phyloP scores from a whole-genome alignment of 1,139 yeast species.

The Kodamaea sp. region DNA sequence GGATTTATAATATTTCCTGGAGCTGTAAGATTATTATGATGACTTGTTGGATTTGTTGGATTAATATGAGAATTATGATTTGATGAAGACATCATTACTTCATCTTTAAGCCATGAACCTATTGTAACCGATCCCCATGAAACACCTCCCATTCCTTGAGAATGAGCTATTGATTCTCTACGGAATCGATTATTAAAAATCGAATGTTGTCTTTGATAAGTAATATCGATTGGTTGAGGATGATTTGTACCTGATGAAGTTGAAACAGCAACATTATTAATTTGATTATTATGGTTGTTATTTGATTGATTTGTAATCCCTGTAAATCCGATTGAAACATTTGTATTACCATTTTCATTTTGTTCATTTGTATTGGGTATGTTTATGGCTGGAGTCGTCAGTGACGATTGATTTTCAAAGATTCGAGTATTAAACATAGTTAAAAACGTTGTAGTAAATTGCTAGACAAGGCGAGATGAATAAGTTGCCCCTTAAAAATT shows the following conservation, averaged over 20 bases:
- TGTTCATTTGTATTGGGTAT: slow-evolving; percentile 10
- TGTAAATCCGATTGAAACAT: too few species aligned
- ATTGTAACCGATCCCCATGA: slow-evolving; percentile 97
- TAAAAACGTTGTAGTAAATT: too few species aligned
- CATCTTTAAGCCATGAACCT: slow-evolving; percentile 95
- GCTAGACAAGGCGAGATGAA: too few species aligned
- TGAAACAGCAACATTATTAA: slow-evolving; percentile 9
- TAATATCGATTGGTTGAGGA: slow-evolving; percentile 48
- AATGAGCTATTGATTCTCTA: slow-evolving; percentile 89
- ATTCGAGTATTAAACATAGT: slow-evolving; percentile 19
- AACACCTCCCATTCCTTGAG: slow-evolving; percentile 96
- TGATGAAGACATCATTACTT: slow-evolving; percentile 56
- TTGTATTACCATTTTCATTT: too few species aligned
- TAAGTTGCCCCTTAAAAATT: too few species aligned
- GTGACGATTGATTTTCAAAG: slow-evolving; percentile 16
- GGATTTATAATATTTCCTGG: slow-evolving; percentile 37
- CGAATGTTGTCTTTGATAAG: slow-evolving; percentile 40
- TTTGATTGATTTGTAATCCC: not conserved
- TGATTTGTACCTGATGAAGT: slow-evolving; percentile 1
- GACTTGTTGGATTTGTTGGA: slow-evolving; percentile 10
- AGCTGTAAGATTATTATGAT: slow-evolving; percentile 11
- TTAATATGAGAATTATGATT: slow-evolving; percentile 20
- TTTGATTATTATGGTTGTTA: slow-evolving; percentile 6
- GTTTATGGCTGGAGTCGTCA: slow-evolving; percentile 18
- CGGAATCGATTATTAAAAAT: slow-evolving; percentile 47